Percentiles rank a stretch among this genome's conserved stretches.
Evolutionary conservation across 176 grass and related monocot genomes (phyloP).

Genomic region (Aegilops speltoides): DNA sequence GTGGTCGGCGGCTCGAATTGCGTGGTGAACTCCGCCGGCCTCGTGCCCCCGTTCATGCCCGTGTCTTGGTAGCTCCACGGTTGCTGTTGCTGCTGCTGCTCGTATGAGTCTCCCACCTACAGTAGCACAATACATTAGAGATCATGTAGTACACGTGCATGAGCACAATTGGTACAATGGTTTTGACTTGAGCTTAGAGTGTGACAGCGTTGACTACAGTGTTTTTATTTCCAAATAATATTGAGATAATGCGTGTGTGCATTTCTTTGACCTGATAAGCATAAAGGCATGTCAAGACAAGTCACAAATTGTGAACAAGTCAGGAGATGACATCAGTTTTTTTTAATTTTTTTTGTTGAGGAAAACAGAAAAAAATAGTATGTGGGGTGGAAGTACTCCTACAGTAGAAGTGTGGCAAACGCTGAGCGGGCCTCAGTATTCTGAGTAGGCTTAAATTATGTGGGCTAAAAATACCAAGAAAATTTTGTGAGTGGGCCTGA

Average conservation of each 20-base stretch:
- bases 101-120: slow-evolving; percentile 35
- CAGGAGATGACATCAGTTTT: not conserved
- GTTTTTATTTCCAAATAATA: not conserved
- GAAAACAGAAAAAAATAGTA: too few species aligned
- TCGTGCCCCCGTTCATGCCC: slow-evolving; percentile 5
- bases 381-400: too few species aligned
- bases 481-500: not conserved
- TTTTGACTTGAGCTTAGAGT: not conserved
- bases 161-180: not conserved
- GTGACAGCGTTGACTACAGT: not conserved
- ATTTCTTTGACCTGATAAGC: too few species aligned
- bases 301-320: not conserved
- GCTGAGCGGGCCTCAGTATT: too few species aligned
- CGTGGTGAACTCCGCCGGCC: not conserved
- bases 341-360: too few species aligned
- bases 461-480: too few species aligned
- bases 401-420: too few species aligned
- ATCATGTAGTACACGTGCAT: not conserved
- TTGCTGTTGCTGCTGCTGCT: slow-evolving; percentile 32
- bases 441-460: too few species aligned
- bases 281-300: not conserved
- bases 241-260: not conserved
- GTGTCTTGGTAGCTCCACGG: slow-evolving; percentile 53
- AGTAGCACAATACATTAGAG: not conserved
- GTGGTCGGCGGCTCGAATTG: slow-evolving; percentile 30